These are phyloP conservation scores for Trifolium subterraneum DNA, from an alignment of 306 rosid genomes.

Conservation along the genomic window DNA sequence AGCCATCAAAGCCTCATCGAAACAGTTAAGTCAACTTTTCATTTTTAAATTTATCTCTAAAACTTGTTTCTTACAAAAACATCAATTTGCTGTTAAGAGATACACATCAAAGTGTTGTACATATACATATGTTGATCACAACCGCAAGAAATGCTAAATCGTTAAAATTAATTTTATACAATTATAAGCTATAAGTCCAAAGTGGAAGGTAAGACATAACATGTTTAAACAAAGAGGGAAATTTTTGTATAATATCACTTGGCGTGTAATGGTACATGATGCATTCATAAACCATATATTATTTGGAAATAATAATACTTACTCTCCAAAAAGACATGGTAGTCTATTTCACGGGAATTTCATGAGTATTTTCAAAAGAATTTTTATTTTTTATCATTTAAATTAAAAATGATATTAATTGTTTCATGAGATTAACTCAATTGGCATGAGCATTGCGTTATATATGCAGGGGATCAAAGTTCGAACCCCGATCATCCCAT, in stretches of 20 bases:
- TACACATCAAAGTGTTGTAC: slow-evolving; percentile 33
- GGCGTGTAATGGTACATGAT: not conserved
- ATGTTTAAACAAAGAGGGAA: no score
- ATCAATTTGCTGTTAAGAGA: slow-evolving; percentile 21
- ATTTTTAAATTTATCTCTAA: not conserved
- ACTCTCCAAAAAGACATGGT: no score
- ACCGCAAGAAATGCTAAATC: slow-evolving; percentile 31
- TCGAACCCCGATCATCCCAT: no score
- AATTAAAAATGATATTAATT: no score
- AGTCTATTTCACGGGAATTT: no score
- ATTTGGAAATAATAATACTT: slow-evolving; percentile 10
- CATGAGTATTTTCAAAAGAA: no score
- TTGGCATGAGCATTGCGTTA: no score
- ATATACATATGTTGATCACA: slow-evolving; percentile 8
- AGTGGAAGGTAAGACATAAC: not conserved
- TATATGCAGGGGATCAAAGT: no score
- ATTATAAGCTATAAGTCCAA: slow-evolving; percentile 4
- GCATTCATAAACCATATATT: slow-evolving; percentile 6
- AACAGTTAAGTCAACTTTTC: slow-evolving; percentile 35
- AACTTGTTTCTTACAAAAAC: not conserved
- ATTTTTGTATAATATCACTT: not conserved
- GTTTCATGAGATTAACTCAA: no score
- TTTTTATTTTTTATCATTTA: no score
- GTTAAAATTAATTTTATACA: not conserved
- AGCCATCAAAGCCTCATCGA: not conserved